Conservation (phyloP, 2,329 filamentous ascomycete species). For the Penicillium sumatraense region DNA sequence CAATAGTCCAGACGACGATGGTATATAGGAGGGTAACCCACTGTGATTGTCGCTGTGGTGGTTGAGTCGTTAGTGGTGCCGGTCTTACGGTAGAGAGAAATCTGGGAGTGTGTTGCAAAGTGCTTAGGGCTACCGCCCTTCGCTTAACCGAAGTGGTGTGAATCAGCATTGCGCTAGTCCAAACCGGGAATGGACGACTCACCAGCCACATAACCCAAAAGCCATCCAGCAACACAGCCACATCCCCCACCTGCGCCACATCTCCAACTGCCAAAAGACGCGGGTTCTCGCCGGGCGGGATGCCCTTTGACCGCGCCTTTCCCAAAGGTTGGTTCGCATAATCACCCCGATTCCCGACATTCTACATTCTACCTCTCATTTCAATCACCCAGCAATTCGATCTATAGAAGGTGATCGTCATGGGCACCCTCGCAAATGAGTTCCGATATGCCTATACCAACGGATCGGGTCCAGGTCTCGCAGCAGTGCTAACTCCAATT, state of each 20-base stretch:
- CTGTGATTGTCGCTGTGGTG: slow-evolving; percentile 60
- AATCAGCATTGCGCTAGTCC: slow-evolving; percentile 33
- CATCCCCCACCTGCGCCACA: not conserved
- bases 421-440: slow-evolving; percentile 75
- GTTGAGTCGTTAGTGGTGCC: slow-evolving; percentile 44
- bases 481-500: slow-evolving; percentile 74
- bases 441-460: slow-evolving; percentile 71
- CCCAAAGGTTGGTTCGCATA: not conserved
- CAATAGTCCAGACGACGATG: slow-evolving; percentile 23
- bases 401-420: slow-evolving; percentile 40
- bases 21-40: slow-evolving; percentile 39
- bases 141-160: slow-evolving; percentile 46
- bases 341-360: not conserved
- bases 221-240: slow-evolving; percentile 1
- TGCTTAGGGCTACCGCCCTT: slow-evolving; percentile 51
- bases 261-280: not conserved
- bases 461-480: slow-evolving; percentile 73
- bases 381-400: not conserved
- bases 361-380: not conserved
- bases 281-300: not conserved
- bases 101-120: slow-evolving; percentile 48
- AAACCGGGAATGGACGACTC: slow-evolving; percentile 9
- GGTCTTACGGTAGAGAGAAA: slow-evolving; percentile 38
- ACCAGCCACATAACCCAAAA: slow-evolving; percentile 3
- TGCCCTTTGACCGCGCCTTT: not conserved